Evolutionary conservation across 2,329 filamentous ascomycete species (phyloP), one percentile per base, ranked within the genome.

Genomic region (Cordyceps cateniannulata): DNA sequence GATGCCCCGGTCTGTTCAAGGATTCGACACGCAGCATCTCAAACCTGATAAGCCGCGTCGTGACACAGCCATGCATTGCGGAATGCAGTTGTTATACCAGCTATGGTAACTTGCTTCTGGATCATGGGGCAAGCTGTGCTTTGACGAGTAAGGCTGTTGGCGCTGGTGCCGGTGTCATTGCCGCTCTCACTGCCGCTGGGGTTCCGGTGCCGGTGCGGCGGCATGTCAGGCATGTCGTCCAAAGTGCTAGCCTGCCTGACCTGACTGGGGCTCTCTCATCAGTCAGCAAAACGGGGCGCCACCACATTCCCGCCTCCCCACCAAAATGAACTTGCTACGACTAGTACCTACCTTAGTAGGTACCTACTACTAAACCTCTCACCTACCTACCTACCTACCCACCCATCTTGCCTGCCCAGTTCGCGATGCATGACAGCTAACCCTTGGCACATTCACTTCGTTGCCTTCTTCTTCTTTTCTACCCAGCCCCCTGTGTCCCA

Each of bases 241-340:
- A 35, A 47, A n/a, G 54, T 57, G 3, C 18, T 44, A 35, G 27
- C 27, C 54, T 57, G 32, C 2, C 32, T 35, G 32, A 12, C 32
- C 32, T 35, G 32, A n/a, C 29, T 48, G 40, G 54, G 20, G 22
- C 54, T 24, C 54, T 24, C 3, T 32, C 48, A 52, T 52, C 57
- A 52, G 48, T 59, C 57, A 59, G 57, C 57, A 52, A n/a, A 45
- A 44, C 47, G 42, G 53, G 53, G 27, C 53, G 42, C 40, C 42
- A 42, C 53, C 42, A 32, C 35, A n/a, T n/a, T 5, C 45, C 18
- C 62, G 38, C 60, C 65, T 59, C 61, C 61, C 56, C 57, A 62
- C 51, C 51, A 54, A 62, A 61, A 62, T 60, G 54, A 55, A 29
- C 64, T 62, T 66, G 48, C 64, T 54, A 35, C 54, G 29, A 35